Base-by-base conservation (phyloP, 2,329 filamentous ascomycete genomes). In the Exophiala oligosperma region DNA sequence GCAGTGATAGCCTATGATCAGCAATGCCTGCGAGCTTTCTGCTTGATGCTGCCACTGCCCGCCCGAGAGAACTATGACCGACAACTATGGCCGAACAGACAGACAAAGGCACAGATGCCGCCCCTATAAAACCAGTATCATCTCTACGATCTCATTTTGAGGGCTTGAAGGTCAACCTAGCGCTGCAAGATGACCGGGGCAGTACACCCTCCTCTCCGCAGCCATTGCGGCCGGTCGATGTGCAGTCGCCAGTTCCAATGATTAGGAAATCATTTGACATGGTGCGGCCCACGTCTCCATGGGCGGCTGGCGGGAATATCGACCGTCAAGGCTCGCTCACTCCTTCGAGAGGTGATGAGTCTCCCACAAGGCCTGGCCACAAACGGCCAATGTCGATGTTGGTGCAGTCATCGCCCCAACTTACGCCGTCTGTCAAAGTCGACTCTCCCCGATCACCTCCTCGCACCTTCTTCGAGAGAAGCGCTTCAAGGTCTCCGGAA, bases 351-450 rank as follows among this genome's bases (percentile, higher is more conserved):
- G 69, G 71, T 24, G 64, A 67, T 44, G 71, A 68, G 21, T 76
- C 74, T 83, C 85, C 62, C 84, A 74, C 68, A 82, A 85, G 59
- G 84, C 78, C 73, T 82, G 86, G 68, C 85, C 83, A 69, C 86
- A 84, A 69, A 53, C 69, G 76, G 43, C 76, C 75, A n/a, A 69
- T 76, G 61, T 78, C 76, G 14, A 74, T 78, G 74, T 71, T 69
- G 56, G 59, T 77, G 32, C 71, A 72, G 35, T 72, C 75, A 3
- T 72, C 75, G 12, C 71, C 76, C 26, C 74, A 76, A 56, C 66
- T 76, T 11, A 69, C 73, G 9, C 76, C 76, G 9, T 73, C 71
- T 1, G 68, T 78, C 51, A 74, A 73, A 4, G 70, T 78, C 6
- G 73, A 78, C 50, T 77, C 76, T 2, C 76, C 76, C 6, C 70